Percentiles rank a stretch among this genome's conserved stretches.
These are phyloP conservation scores for Starmerella cellae DNA, from an alignment of 805 yeast species.

Conservation along the genomic window DNA sequence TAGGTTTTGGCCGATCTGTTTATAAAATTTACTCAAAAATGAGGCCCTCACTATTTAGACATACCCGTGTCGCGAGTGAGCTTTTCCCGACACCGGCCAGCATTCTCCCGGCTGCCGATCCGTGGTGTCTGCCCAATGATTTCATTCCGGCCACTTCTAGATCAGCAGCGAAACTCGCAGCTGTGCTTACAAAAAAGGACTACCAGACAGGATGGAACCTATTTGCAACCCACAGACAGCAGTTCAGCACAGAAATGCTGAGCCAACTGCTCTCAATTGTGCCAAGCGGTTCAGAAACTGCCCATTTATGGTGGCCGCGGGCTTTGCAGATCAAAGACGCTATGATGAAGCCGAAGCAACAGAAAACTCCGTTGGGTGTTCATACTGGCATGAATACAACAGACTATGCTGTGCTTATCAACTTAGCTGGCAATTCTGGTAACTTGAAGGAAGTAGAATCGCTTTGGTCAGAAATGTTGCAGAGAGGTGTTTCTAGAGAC, in stretches of 20 bases:
- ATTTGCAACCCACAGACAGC: conserved; percentile 2
- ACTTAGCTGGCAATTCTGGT: conserved; percentile 22
- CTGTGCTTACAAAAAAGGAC: conserved; percentile 10
- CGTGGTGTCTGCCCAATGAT: conserved; percentile 2
- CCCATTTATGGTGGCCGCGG: conserved; percentile 19
- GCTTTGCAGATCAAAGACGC: conserved; percentile 17
- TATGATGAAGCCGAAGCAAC: conserved; percentile 4
- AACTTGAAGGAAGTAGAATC: conserved; percentile 16
- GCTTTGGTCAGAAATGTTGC: conserved; percentile 23
- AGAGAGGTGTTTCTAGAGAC: conserved; percentile 15
- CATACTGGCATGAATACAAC: conserved; percentile 12
- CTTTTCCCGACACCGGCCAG: conserved; percentile 1
- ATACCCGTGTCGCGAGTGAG: conserved; percentile 1
- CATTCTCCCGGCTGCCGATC: conserved; percentile 3
- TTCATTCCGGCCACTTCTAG: not conserved
- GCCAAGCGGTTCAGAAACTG: conserved; percentile 17
- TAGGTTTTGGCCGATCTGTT: too few relatives aligned
- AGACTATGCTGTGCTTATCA: conserved; percentile 23
- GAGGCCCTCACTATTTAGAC: not conserved
- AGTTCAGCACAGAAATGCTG: conserved; percentile 7
- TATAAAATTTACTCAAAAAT: too few relatives aligned
- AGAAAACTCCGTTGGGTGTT: not conserved
- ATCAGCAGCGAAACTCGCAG: conserved; percentile 1
- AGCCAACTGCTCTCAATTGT: conserved; percentile 10
- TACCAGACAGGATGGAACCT: conserved; percentile 12